A percentile compares a stretch with the other conserved stretches of the same genome.
Evolutionary conservation across 768 basidiomycete genomes (phyloP).

Genomic region (Russula vinacea): DNA sequence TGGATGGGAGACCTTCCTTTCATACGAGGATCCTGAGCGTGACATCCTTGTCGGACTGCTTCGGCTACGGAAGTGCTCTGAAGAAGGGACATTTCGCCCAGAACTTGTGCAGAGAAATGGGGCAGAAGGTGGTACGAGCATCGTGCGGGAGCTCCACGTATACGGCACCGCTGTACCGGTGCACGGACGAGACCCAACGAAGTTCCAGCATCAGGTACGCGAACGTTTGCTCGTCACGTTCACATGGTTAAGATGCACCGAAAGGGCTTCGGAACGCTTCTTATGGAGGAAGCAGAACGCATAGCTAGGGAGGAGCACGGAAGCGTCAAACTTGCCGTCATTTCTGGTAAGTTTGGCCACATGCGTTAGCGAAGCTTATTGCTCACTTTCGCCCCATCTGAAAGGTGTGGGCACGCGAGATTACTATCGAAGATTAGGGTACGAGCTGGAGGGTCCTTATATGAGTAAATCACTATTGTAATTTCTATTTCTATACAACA

Average conservation of each 20-base stretch:
- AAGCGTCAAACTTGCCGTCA: constrained; percentile 93
- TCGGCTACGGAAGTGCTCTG: constrained; percentile 90
- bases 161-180: constrained; percentile 98
- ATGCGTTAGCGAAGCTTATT: too few relatives aligned
- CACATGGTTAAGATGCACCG: constrained; percentile 2
- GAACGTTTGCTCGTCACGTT: background rate
- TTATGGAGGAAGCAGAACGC: constrained; percentile 99
- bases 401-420: constrained; percentile 92
- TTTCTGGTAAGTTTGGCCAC: constrained; percentile 62
- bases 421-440: constrained; percentile 93
- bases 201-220: constrained; percentile 88
- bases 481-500: constrained; percentile 13
- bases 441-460: constrained; percentile 93
- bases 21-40: constrained; percentile 95
- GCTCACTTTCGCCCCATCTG: constrained; percentile 1
- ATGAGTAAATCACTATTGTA: constrained; percentile 79
- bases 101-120: constrained; percentile 71
- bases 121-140: constrained; percentile 78
- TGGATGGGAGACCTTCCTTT: constrained; percentile 99
- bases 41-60: constrained; percentile 95
- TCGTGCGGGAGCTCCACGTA: constrained; percentile 94
- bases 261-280: constrained; percentile 89
- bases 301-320: constrained; percentile 98
- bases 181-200: constrained; percentile 95
- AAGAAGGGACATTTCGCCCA: constrained; percentile 94